Percentiles rank a stretch among this genome's conserved stretches.
Conservation (phyloP, 352 stramenopile species). For the Hyaloperonospora brassicae region DNA sequence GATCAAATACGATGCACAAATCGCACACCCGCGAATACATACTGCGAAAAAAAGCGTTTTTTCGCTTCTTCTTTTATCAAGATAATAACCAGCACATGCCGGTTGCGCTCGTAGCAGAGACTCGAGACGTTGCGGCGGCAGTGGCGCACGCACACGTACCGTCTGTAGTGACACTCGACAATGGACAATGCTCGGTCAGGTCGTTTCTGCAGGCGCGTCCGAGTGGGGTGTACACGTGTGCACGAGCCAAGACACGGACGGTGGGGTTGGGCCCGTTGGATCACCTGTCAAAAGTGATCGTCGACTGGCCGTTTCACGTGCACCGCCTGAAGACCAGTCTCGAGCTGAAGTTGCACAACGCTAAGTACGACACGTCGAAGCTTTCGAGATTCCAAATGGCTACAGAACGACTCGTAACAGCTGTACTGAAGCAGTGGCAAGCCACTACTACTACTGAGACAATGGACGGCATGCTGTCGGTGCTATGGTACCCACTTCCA, state of each 20-base stretch:
- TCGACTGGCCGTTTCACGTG: constrained; percentile 58
- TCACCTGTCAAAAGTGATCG: constrained; percentile 13
- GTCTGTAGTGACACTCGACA: constrained; percentile 3
- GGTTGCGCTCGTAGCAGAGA: constrained; percentile 13
- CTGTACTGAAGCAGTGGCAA: constrained; percentile 10
- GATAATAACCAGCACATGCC: neutral
- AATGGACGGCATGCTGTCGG: constrained; percentile 52
- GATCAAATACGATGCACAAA: constrained; percentile 7
- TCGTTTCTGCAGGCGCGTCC: constrained; percentile 41
- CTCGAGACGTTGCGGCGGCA: constrained; percentile 3
- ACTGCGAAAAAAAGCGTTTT: neutral
- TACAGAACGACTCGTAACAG: constrained; percentile 7
- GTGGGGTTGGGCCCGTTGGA: neutral
- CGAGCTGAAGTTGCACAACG: neutral
- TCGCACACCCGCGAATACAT: neutral
- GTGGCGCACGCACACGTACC: neutral
- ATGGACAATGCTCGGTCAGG: constrained; percentile 30
- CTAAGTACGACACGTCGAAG: constrained; percentile 6
- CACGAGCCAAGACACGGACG: constrained; percentile 20
- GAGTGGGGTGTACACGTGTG: constrained; percentile 56
- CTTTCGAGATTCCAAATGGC: constrained; percentile 14
- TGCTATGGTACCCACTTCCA: constrained; percentile 41
- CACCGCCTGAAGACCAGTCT: constrained; percentile 33
- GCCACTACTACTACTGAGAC: neutral
- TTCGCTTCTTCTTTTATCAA: too few species aligned